Percentiles rank a stretch among this genome's conserved stretches.
phyloP scores from a whole-genome alignment of 352 stramenopile species.

The Pythium brachiatum region DNA sequence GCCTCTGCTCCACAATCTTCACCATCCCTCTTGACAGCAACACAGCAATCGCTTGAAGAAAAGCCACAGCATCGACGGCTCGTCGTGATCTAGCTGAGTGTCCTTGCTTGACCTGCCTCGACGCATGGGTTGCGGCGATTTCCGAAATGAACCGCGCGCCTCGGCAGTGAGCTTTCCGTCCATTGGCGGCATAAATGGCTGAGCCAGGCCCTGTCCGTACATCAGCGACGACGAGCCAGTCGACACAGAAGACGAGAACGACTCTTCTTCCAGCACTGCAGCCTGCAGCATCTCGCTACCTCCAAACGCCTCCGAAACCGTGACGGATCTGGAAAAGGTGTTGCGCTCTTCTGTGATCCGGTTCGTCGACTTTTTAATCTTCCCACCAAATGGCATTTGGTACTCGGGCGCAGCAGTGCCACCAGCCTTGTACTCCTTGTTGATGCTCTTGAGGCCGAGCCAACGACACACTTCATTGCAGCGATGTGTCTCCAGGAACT shows the following conservation, averaged over 20 bases:
- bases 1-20: neutral
- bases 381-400: slow-evolving; percentile 69
- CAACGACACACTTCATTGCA: slow-evolving; percentile 87
- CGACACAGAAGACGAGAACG: slow-evolving; percentile 21
- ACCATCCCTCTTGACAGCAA: slow-evolving; percentile 26
- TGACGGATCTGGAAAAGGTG: slow-evolving; percentile 77
- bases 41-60: slow-evolving; percentile 32
- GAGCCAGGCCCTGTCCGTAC: slow-evolving; percentile 25
- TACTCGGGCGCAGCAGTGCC: slow-evolving; percentile 79
- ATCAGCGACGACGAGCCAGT: slow-evolving; percentile 36
- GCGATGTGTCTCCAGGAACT: slow-evolving; percentile 81
- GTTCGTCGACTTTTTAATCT: slow-evolving; percentile 84
- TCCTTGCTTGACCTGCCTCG: slow-evolving; percentile 16
- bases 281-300: slow-evolving; percentile 28
- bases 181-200: slow-evolving; percentile 15
- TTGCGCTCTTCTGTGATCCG: slow-evolving; percentile 80
- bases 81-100: neutral
- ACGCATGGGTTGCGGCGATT: slow-evolving; percentile 5
- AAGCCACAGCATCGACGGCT: slow-evolving; percentile 23
- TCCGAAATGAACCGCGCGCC: slow-evolving; percentile 8
- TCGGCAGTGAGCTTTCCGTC: slow-evolving; percentile 14
- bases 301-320: slow-evolving; percentile 73
- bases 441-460: slow-evolving; percentile 73
- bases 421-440: slow-evolving; percentile 72
- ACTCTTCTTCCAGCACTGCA: slow-evolving; percentile 18